Evolutionary conservation across 192 early-diverging fungal genomes (phyloP), one percentile per base, ranked within the genome.

Genomic region (Phycomyces blakesleeanus): DNA sequence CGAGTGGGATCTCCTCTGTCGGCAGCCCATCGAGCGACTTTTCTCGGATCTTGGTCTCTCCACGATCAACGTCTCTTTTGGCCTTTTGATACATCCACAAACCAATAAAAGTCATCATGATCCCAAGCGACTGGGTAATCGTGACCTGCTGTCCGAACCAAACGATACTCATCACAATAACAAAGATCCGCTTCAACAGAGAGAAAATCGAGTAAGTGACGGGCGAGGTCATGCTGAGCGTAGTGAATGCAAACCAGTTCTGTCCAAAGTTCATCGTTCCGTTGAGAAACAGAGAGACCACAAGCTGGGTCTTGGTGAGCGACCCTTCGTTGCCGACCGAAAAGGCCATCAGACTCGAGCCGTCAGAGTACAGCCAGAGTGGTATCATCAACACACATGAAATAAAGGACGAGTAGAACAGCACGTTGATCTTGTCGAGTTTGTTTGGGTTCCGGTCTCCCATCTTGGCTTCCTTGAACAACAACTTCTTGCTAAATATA

Each of bases 201-300:
- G 87, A 89, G 7, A 89, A 85, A 52, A 96, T 91, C 15, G 87
- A 89, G 73, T 93, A 96, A 0, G 92, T 94, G 34, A 96, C 90
- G 1, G 93, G 90, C 1, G 85, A 87, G 5, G 92, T 90, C 44
- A 87, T 68, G 1, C 84, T 76, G 21, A 95, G 76, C 15, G 93
- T 80, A 21, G 81, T 85, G 74, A 96, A 92, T 3, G 92, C 91
- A 57, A 95, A 82, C 50, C 87, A 76, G 53, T 81, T 88, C 67
- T 96, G 94, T 24, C 77, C 78, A 75, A 96, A 96, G 72, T 96
- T 87, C 6, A 83, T 82, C 2, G 85, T 60, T 4, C 91, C 90
- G 81, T 96, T 94, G 20, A 93, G 59, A 59, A 91, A 66, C 61
- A 94, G 83, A 67, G 63, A 77, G 8, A 72, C 14, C 8, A 63